A percentile compares a stretch with the other conserved stretches of the same genome.
Conservation (phyloP, 176 grass and related monocot genomes). For the Cenchrus americanus region DNA sequence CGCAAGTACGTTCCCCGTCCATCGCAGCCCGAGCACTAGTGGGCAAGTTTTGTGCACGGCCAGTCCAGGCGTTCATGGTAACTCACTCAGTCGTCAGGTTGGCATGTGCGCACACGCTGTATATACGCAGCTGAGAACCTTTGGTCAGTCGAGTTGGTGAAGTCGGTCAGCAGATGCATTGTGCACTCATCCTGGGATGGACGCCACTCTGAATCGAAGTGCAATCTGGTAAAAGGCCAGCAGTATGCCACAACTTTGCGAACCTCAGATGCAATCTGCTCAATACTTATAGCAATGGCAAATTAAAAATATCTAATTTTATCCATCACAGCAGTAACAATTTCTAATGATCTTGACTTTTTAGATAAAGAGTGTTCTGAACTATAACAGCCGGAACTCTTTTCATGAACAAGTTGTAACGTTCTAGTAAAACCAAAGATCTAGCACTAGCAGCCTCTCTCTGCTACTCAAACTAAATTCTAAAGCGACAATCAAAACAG, state of each 20-base stretch:
- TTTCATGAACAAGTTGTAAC: not conserved
- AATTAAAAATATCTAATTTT: too few species aligned
- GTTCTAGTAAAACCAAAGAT: not conserved
- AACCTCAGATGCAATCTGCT: too few species aligned
- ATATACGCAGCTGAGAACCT: not conserved
- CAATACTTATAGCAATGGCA: too few species aligned
- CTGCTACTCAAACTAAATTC: not conserved
- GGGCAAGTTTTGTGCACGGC: not conserved
- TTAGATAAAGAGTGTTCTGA: too few species aligned
- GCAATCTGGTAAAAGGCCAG: too few species aligned
- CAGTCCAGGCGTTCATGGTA: not conserved
- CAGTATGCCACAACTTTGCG: too few species aligned
- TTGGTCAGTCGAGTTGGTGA: too few species aligned
- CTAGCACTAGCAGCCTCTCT: not conserved
- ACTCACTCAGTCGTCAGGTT: not conserved
- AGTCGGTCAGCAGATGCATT: too few species aligned
- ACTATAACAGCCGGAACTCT: not conserved
- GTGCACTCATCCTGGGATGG: too few species aligned
- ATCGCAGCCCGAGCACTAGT: not conserved
- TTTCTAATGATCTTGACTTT: too few species aligned
- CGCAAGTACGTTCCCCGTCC: conserved; percentile 62
- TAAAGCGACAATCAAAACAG: not conserved
- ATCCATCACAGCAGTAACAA: too few species aligned
- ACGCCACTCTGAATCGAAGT: too few species aligned
- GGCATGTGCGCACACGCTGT: not conserved